Evolutionary conservation across 2,329 filamentous ascomycete species (phyloP), one percentile per base, ranked within the genome.

Genomic region (Chaetomium olivaceum): DNA sequence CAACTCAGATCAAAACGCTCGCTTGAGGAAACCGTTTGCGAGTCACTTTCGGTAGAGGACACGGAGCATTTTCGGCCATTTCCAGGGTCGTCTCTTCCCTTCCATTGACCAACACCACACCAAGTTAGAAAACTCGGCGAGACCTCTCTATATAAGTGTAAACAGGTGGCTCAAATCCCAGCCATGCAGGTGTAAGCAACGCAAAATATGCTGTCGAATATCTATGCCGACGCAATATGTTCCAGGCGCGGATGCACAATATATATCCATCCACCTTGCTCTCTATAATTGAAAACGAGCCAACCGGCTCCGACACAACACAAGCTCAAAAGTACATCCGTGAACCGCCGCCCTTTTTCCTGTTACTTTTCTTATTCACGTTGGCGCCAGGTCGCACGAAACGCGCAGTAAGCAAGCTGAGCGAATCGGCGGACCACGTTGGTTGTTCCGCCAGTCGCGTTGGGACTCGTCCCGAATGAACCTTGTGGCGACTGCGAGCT

Each of bases 391-490:
- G 84, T 36, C 78, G 79, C 63, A 86, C 80, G 70, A 84, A 84
- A 89, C 23, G 87, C 86, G 67, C 86, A 81, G 29, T 84, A 80
- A 3, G 88, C 88, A 75, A 92, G 84, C 66, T 89, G 87, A 70
- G 88, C 86, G 63, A 92, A 81, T n/a, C 88, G 84, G 67, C 89
- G 86, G 61, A 90, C 86, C 57, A 91, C 87, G 68, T 91, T 91
- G 1, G 87, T 91, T 1, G 89, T 91, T n/a, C 88, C 89, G n/a
- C 87, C 87, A 14, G 85, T 79, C 27, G 81, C 83, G 62, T 83
- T 81, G 9, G 9, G 87, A 83, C 73, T 91, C 87, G 67, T 88
- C 83, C 65, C 86, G 82, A 31, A 92, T 84, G 72, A 91, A 91
- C 73, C 87, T 88, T 71, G 88, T 87, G 2, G 89, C 89, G 21